A percentile compares a stretch with the other conserved stretches of the same genome.
Evolutionary conservation across 345 rosid species (phyloP).

Genomic region (Brassica napus): Da-Ae NC_063451.1:46713001-46713500

Average conservation of each 20-base stretch:
- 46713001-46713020: conserved; percentile 60
- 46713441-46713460: too few relatives aligned
- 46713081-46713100: conserved; percentile 27
- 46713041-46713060: conserved; percentile 49
- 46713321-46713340: background rate
- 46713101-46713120: conserved; percentile 17
- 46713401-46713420: too few relatives aligned
- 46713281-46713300: background rate
- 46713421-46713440: too few relatives aligned
- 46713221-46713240: background rate
- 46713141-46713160: background rate
- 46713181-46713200: background rate
- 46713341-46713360: too few relatives aligned
- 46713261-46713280: background rate
- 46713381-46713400: too few relatives aligned
- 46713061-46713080: conserved; percentile 56
- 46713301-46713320: background rate
- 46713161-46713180: background rate
- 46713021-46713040: conserved; percentile 60
- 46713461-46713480: too few relatives aligned
- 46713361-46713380: too few relatives aligned
- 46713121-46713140: conserved; percentile 15
- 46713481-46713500: too few relatives aligned
- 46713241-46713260: background rate
- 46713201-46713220: background rate